These are phyloP conservation scores for Fusarium staphyleae DNA, from an alignment of 2,329 filamentous ascomycete genomes.

Conservation along the genomic window DNA sequence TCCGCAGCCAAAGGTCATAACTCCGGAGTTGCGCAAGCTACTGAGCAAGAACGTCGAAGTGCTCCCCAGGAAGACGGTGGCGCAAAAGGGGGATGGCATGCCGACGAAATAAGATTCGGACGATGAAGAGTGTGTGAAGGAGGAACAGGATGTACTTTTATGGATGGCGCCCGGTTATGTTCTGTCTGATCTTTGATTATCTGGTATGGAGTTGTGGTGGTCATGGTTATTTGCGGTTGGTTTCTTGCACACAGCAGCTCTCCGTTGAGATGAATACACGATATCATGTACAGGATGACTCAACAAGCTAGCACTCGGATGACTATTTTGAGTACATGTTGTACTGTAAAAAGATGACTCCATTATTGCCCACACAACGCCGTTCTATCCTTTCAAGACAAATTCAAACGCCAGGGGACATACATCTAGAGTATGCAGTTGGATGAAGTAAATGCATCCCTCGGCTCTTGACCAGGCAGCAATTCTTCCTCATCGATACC, in stretches of 20 bases:
- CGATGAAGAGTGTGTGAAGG: neutral
- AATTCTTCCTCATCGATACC: conserved; percentile 32
- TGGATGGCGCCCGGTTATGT: conserved; percentile 4
- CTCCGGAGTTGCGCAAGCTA: conserved; percentile 62
- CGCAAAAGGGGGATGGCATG: conserved; percentile 48
- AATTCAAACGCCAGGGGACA: conserved; percentile 20
- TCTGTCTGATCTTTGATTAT: neutral
- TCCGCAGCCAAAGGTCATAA: conserved; percentile 57
- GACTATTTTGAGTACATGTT: conserved; percentile 4
- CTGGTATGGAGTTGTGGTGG: conserved; percentile 29
- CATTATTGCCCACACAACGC: conserved; percentile 35
- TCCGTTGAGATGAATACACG: conserved; percentile 5
- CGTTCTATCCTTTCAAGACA: conserved; percentile 33
- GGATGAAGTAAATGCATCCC: conserved; percentile 5
- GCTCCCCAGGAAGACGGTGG: conserved; percentile 49
- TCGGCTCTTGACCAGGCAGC: neutral
- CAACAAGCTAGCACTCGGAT: neutral
- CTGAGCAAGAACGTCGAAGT: conserved; percentile 58
- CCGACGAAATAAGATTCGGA: conserved; percentile 36
- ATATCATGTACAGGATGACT: neutral
- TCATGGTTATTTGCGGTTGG: neutral
- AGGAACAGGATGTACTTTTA: conserved; percentile 22
- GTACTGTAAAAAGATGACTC: conserved; percentile 12
- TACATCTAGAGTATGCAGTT: conserved; percentile 4
- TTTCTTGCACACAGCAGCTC: neutral